Base-by-base conservation (phyloP, 2,329 filamentous ascomycete genomes). In the Beauveria rudraprayagi region DNA sequence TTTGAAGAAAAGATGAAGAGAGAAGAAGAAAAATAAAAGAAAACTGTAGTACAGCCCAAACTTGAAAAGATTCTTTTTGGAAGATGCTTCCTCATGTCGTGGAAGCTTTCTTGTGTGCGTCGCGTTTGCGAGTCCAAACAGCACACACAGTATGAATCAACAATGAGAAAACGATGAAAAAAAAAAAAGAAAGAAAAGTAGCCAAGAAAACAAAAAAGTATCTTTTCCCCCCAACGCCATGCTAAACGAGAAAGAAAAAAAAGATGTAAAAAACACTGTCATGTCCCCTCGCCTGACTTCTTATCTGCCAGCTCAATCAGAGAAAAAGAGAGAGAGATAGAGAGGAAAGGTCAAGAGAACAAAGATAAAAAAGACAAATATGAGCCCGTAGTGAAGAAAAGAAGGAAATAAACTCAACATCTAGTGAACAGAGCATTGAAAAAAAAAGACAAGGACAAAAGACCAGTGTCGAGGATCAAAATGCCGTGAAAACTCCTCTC, bases 181-280 rank as follows among this genome's bases (percentile, higher is more conserved):
- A 44, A 34, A 10, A 34, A 9, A 61, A 61, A 44, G 22, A 10
- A 34, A 9, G 60, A 61, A 51, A 63, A 57, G 40, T 61, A 64
- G 48, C 28, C 50, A 60, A 60, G 28, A 34, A 60, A 30, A 52
- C 34, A 56, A 41, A 43, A 52, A 48, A 61, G 64, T 63, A 34
- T 48, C 53, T 65, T 64, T 65, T 64, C 66, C 67, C 68, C 70
- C 63, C 63, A 72, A 71, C 70, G 70, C 70, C 70, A 65, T 72
- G 70, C 70, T 72, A 63, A 58, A 68, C 16, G 60, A 63, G 63
- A 66, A 67, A 61, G 57, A 47, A 58, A 22, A 58, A 17, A 51
- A 17, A 34, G 1, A 24, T 22, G 50, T 37, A 26, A 43, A 59
- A 58, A 61, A 34, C 11, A 34, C 10, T 34, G 30, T 14, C 11